phyloP scores from a whole-genome alignment of 2,329 filamentous ascomycete genomes.

The Penicillium vulpinum region DNA sequence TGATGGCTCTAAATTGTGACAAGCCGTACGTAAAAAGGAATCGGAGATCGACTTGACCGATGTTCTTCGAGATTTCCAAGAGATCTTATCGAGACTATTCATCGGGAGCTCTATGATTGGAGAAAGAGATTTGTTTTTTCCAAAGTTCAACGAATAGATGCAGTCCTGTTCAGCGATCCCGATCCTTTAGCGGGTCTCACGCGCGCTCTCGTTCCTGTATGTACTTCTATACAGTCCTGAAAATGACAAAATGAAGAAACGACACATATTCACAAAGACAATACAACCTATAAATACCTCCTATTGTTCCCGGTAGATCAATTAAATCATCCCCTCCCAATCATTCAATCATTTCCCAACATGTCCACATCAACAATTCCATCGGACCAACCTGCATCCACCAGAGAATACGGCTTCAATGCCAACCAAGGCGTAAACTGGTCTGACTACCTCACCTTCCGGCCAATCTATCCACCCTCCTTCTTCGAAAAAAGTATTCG shows the following conservation, averaged over 20 bases:
- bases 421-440: constrained; percentile 3
- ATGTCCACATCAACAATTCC: neutral
- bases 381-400: neutral
- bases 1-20: neutral
- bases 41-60: neutral
- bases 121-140: neutral
- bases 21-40: neutral
- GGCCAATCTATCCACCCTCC: constrained; percentile 5
- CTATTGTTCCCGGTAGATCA: neutral
- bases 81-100: neutral
- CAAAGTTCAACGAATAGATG: neutral
- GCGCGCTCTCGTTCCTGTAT: neutral
- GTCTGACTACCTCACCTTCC: constrained; percentile 6
- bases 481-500: constrained; percentile 4
- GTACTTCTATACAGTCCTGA: neutral
- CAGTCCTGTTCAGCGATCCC: neutral
- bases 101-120: neutral
- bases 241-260: neutral
- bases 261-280: neutral
- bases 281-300: neutral
- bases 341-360: neutral
- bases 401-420: constrained; percentile 3
- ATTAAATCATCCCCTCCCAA: neutral
- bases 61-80: constrained; percentile 2
- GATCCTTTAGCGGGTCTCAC: neutral